These are phyloP conservation scores for Caryocar brasiliense DNA, from an alignment of 441 rosid species.

Conservation along the genomic window DNA sequence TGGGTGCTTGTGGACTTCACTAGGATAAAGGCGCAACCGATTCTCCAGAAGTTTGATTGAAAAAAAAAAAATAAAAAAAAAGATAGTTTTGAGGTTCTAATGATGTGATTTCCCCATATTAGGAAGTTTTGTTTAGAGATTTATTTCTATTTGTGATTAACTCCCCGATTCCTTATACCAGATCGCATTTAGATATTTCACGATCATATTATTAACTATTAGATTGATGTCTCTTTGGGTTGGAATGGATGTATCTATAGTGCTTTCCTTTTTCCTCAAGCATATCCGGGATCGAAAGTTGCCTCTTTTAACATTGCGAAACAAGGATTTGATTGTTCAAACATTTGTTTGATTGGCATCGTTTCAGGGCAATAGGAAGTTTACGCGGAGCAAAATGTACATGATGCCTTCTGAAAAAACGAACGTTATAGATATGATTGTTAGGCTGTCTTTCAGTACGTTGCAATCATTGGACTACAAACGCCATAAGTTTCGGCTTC, in stretches of 20 bases:
- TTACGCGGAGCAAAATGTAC: no score
- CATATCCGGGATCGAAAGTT: no score
- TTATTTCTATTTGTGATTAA: conserved; percentile 17
- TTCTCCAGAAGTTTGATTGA: no score
- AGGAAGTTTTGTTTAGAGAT: conserved; percentile 31
- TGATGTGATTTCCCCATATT: conserved; percentile 17
- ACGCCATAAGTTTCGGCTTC: neutral
- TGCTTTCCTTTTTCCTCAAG: no score
- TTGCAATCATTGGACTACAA: neutral
- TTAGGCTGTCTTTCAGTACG: neutral
- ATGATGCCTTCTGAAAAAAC: neutral
- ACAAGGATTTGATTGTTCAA: no score
- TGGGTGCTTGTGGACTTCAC: conserved; percentile 8
- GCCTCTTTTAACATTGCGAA: no score
- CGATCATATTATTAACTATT: neutral
- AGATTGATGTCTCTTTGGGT: no score
- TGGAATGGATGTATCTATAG: no score
- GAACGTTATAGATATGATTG: neutral
- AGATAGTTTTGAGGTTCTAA: conserved; percentile 17
- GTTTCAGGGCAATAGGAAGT: no score
- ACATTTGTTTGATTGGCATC: no score
- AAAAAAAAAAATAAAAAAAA: conserved; percentile 10
- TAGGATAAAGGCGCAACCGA: conserved; percentile 9
- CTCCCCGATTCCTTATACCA: conserved; percentile 10
- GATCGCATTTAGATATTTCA: conserved; percentile 10